Evolutionary conservation across 202 grass and related monocot genomes (phyloP), one percentile per base, ranked within the genome.

Genomic region (Brachypodium distachyon): DNA sequence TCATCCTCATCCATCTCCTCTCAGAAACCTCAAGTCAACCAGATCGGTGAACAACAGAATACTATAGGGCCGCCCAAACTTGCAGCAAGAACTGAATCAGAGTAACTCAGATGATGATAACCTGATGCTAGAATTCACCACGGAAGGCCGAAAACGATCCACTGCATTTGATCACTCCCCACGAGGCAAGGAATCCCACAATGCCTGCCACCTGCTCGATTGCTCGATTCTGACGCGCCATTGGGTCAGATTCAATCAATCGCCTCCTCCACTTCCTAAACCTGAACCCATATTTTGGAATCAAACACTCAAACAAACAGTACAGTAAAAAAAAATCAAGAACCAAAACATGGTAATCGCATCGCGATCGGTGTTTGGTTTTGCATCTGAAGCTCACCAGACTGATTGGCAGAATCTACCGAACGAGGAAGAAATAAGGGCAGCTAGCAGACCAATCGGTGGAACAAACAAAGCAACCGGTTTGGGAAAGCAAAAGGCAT

Each of bases 1-100:
- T 82, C 77, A 34, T 79, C 90, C 32, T 88, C 90, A 21, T 97
- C 93, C 93, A 97, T 97, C 84, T 73, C 41, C 72, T 53, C 65
- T 17, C 56, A 18, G 56, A 9, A 70, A 67, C 40, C 70, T 46
- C 29, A 52, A 41, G 33, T 12, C 11, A 44, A 19, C 59, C 55
- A 54, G 49, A 83, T 56, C 64, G 46, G 27, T 26, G 48, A 64
- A n/a, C 42, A 56, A 56, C n/a, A n/a, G 23, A 31, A 17, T 6
- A 37, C 34, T 0, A 60, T 6, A 14, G 18, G n/a, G 27, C 29
- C 61, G 13, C 47, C 3, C 5, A 38, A 19, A 7, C 11, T 61
- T 51, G 60, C 55, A 42, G 21, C 16, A 29, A 54, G 31, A 74
- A 56, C 10, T 42, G 48, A 66, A 73, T 28, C 9, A 49, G 52